These are phyloP conservation scores for Rhododendron mucronatum DNA, from an alignment of 148 eudicot species.

Conservation along the genomic window DNA sequence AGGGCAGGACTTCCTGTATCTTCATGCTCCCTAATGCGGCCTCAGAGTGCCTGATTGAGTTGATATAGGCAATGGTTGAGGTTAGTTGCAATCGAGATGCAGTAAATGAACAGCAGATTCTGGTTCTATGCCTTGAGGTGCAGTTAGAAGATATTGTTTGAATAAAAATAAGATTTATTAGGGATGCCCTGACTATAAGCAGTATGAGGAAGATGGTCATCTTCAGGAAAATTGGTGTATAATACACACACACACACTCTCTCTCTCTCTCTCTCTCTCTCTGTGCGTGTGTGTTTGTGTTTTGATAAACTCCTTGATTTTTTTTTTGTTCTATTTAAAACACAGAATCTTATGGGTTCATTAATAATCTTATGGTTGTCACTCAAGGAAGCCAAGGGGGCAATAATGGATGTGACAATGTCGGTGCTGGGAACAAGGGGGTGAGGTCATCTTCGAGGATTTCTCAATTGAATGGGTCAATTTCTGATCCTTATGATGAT, in stretches of 20 bases:
- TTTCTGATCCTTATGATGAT: conserved; percentile 86
- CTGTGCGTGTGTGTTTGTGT: background rate
- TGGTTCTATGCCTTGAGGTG: background rate
- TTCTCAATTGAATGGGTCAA: conserved; percentile 79
- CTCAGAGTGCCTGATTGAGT: background rate
- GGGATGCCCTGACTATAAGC: background rate
- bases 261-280: too few species aligned
- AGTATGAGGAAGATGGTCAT: background rate
- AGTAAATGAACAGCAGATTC: background rate
- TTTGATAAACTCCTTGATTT: background rate
- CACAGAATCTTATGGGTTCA: background rate
- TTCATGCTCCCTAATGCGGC: background rate
- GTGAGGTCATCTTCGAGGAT: conserved; percentile 40
- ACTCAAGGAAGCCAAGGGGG: conserved; percentile 43
- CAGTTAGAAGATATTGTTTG: background rate
- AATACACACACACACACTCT: too few species aligned
- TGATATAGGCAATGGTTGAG: background rate
- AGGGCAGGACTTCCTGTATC: background rate
- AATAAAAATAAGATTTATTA: background rate
- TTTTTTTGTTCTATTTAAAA: background rate
- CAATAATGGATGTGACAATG: conserved; percentile 11
- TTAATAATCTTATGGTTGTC: background rate
- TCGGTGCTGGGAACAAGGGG: conserved; percentile 15
- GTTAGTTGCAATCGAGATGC: background rate
- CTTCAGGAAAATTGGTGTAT: background rate